Conservation (phyloP, 2,329 filamentous ascomycete species). For the Chrysoporthe puriensis region DNA sequence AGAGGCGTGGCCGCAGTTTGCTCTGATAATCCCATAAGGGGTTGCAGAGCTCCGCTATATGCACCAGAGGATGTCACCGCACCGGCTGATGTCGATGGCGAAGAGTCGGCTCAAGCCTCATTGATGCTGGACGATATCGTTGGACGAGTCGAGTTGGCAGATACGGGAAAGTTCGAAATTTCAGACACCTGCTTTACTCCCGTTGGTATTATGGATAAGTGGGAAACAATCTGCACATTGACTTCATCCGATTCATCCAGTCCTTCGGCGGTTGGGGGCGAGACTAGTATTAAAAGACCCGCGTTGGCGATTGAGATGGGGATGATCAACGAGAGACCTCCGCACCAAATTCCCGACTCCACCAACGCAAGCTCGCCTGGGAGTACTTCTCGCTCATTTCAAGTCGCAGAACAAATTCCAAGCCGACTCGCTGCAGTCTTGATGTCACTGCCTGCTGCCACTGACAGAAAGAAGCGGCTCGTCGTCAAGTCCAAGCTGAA, state of each 20-base stretch:
- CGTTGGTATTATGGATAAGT: slow-evolving; percentile 10
- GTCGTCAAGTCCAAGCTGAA: slow-evolving; percentile 12
- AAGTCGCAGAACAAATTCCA: slow-evolving; percentile 7
- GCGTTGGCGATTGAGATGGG: not conserved
- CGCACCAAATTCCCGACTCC: not conserved
- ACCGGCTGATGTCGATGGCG: not conserved
- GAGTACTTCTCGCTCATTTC: not conserved
- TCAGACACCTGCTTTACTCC: slow-evolving; percentile 9
- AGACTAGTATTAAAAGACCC: not conserved
- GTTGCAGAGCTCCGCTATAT: not conserved
- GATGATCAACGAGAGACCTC: no score
- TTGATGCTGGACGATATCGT: not conserved
- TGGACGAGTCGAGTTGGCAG: slow-evolving; percentile 2
- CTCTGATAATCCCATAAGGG: not conserved
- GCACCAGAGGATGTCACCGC: not conserved
- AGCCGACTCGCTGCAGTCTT: slow-evolving; percentile 9
- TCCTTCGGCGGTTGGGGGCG: not conserved
- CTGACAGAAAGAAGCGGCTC: not conserved
- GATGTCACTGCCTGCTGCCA: slow-evolving; percentile 5
- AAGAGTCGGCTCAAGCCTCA: not conserved
- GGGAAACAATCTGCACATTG: not conserved
- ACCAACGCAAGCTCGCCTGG: not conserved
- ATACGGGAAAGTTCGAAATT: not conserved
- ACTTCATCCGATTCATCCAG: not conserved
- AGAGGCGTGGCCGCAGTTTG: not conserved